These are phyloP conservation scores for Barnettozyma siamensis DNA, from an alignment of 805 yeast genomes.

Conservation along the genomic window DNA sequence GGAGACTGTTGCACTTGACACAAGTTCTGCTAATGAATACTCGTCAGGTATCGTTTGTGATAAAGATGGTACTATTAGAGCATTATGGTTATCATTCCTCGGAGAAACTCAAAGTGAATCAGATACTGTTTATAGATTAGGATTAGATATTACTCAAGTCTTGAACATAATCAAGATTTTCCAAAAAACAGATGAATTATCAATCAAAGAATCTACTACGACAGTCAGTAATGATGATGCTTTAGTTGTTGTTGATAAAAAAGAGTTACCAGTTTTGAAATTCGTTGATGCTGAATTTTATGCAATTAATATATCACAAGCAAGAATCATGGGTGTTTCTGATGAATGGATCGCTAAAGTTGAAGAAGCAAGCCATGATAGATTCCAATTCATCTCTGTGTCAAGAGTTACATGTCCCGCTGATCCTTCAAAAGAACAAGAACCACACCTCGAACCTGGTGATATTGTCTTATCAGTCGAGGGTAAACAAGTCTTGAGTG, in stretches of 20 bases:
- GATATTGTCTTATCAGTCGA: conserved; percentile 74
- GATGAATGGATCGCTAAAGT: conserved; percentile 72
- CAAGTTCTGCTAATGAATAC: conserved; percentile 66
- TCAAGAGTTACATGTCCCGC: conserved; percentile 58
- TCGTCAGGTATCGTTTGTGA: conserved; percentile 76
- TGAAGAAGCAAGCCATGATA: conserved; percentile 57
- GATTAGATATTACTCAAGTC: conserved; percentile 69
- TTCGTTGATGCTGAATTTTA: conserved; percentile 78
- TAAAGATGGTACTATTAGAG: conserved; percentile 71
- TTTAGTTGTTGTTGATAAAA: conserved; percentile 5
- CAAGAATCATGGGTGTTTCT: conserved; percentile 82
- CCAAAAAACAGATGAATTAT: conserved; percentile 37
- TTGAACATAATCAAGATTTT: conserved; percentile 49
- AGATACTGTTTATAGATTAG: conserved; percentile 66
- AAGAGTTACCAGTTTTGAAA: conserved; percentile 45
- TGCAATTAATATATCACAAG: conserved; percentile 61
- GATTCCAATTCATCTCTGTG: conserved; percentile 68
- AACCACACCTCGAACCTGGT: conserved; percentile 41
- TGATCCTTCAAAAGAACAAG: conserved; percentile 24
- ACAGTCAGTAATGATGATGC: background rate
- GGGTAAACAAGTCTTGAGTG: conserved; percentile 55
- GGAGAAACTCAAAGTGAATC: conserved; percentile 64
- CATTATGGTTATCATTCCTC: conserved; percentile 77
- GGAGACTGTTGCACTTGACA: conserved; percentile 72
- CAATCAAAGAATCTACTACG: background rate